Percentiles rank a stretch among this genome's conserved stretches.
These are phyloP conservation scores for Pichia sp. DNA, from an alignment of 1,139 yeast genomes.

Conservation along the genomic window DNA sequence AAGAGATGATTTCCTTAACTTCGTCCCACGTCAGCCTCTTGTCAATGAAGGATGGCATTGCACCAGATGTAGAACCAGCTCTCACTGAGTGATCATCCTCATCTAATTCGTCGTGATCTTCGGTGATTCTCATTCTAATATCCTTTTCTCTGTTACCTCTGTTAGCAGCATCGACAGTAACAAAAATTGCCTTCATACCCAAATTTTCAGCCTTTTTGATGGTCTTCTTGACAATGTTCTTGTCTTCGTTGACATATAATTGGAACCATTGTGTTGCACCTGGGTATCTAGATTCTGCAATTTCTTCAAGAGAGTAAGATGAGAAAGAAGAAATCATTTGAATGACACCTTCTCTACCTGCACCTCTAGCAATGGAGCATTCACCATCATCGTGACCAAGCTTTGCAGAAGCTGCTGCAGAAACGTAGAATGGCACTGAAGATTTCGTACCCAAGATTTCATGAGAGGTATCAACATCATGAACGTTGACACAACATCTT, in stretches of 20 bases:
- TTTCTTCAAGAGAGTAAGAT: constrained; percentile 49
- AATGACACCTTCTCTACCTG: constrained; percentile 46
- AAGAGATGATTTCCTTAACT: constrained; percentile 38
- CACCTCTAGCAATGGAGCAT: constrained; percentile 60
- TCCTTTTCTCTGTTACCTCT: constrained; percentile 61
- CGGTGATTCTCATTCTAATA: constrained; percentile 49
- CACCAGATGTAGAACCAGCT: constrained; percentile 54
- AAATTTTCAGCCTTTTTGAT: constrained; percentile 37
- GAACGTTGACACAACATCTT: constrained; percentile 30
- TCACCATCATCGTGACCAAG: constrained; percentile 78
- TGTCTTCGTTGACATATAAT: constrained; percentile 71
- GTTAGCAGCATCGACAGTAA: constrained; percentile 65
- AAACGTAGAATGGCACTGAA: constrained; percentile 59
- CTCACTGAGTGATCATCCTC: constrained; percentile 52
- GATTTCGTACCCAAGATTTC: constrained; percentile 42
- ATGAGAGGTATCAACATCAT: constrained; percentile 27
- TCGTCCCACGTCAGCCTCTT: constrained; percentile 26
- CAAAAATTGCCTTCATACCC: constrained; percentile 47
- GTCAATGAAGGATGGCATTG: constrained; percentile 19
- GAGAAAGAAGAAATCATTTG: constrained; percentile 53
- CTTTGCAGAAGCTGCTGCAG: constrained; percentile 74
- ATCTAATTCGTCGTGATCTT: constrained; percentile 33
- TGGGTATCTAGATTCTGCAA: constrained; percentile 45
- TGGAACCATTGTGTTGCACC: constrained; percentile 82
- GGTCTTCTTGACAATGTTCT: constrained; percentile 51